These are phyloP conservation scores for Plasmodium cynomolgi DNA, from an alignment of 169 alveolate species.

Conservation along the genomic window DNA sequence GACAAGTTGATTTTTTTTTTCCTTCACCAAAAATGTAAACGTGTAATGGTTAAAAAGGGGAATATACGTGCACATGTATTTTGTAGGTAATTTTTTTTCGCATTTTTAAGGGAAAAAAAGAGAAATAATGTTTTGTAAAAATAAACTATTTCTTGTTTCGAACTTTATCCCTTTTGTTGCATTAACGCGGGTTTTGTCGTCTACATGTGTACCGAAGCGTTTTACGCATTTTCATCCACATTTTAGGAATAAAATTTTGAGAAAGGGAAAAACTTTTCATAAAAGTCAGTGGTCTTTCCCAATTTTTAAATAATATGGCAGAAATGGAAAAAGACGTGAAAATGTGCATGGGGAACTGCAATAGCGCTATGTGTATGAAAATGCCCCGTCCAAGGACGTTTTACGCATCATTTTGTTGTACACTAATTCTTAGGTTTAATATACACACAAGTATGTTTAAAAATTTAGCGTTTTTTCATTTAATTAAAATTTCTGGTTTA, in stretches of 20 bases:
- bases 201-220: background rate
- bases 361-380: background rate
- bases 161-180: background rate
- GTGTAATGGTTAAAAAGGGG: conserved; percentile 14
- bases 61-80: conserved; percentile 16
- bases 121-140: conserved; percentile 14
- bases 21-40: background rate
- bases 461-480: background rate
- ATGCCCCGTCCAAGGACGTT: background rate
- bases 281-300: background rate
- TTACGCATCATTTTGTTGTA: background rate
- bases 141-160: conserved; percentile 4
- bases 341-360: conserved; percentile 1
- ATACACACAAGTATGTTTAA: background rate
- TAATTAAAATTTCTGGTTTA: background rate
- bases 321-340: conserved; percentile 2
- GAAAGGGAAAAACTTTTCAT: background rate
- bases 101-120: conserved; percentile 11
- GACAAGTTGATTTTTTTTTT: background rate
- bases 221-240: background rate
- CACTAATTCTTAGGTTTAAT: background rate
- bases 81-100: conserved; percentile 9
- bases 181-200: background rate
- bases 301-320: background rate
- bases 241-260: background rate